Conservation (phyloP, 257 asterid species). For the Echites panduratus region DNA sequence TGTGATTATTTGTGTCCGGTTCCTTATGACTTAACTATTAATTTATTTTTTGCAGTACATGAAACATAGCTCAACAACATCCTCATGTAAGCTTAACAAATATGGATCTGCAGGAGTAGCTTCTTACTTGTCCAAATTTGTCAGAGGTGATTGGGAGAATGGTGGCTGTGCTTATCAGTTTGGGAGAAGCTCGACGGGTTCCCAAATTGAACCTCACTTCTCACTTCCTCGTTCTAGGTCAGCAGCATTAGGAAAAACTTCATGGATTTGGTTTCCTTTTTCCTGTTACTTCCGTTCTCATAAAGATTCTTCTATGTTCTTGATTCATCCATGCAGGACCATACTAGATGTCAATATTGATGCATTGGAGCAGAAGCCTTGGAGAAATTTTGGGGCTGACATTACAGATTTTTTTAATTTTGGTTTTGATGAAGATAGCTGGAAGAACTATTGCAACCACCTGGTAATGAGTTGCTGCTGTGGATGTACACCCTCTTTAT, state of each 20-base stretch:
- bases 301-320: neutral
- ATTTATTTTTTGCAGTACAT: conserved; percentile 22
- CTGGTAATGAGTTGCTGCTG: conserved; percentile 23
- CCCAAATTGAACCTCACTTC: conserved; percentile 22
- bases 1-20: neutral
- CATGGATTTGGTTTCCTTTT: conserved; percentile 2
- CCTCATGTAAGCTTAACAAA: conserved; percentile 19
- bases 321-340: conserved; percentile 25
- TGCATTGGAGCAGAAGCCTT: conserved; percentile 30
- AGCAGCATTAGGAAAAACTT: conserved; percentile 1
- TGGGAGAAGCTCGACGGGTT: conserved; percentile 5
- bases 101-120: conserved; percentile 11
- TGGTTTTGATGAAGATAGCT: conserved; percentile 38
- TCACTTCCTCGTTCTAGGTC: conserved; percentile 37
- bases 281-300: neutral
- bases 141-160: conserved; percentile 23
- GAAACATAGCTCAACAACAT: conserved; percentile 12
- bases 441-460: conserved; percentile 31
- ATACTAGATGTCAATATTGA: conserved; percentile 32
- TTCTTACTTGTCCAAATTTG: conserved; percentile 13
- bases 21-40: neutral
- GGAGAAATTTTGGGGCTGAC: conserved; percentile 34
- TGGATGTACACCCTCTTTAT: neutral
- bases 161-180: conserved; percentile 8
- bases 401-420: conserved; percentile 41